Evolutionary conservation across 2,329 filamentous ascomycete species (phyloP).

Genomic region (Albifimbria verrucaria): DNA sequence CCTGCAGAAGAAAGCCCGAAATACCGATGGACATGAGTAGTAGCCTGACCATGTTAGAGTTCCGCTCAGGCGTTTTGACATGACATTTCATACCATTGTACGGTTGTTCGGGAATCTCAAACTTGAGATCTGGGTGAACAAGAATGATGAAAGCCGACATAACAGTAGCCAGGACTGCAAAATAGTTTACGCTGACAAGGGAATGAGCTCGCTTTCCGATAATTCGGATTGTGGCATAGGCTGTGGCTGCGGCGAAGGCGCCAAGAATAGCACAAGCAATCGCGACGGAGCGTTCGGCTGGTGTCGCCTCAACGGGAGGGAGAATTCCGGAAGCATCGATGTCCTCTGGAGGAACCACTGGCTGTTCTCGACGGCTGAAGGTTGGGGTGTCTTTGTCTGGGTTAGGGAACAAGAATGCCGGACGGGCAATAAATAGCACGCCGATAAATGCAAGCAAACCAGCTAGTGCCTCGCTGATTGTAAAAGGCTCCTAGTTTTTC

Average conservation of each 20-base stretch:
- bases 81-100: slow-evolving; percentile 30
- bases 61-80: too few species aligned
- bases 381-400: slow-evolving; percentile 9
- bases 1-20: slow-evolving; percentile 76
- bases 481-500: slow-evolving; percentile 62
- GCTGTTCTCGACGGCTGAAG: too few species aligned
- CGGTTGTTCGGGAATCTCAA: slow-evolving; percentile 28
- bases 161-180: slow-evolving; percentile 63
- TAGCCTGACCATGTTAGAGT: slow-evolving; percentile 41
- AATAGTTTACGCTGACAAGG: slow-evolving; percentile 76
- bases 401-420: slow-evolving; percentile 51
- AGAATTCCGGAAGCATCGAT: slow-evolving; percentile 18
- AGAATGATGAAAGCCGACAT: slow-evolving; percentile 61
- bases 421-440: slow-evolving; percentile 73
- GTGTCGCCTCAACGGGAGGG: slow-evolving; percentile 36
- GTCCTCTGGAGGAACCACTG: too few species aligned
- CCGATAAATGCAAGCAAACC: slow-evolving; percentile 67
- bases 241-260: slow-evolving; percentile 64
- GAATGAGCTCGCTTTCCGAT: slow-evolving; percentile 74
- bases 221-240: slow-evolving; percentile 70
- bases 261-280: slow-evolving; percentile 65
- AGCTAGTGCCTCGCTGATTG: slow-evolving; percentile 65
- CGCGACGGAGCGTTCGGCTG: slow-evolving; percentile 61
- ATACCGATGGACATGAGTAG: slow-evolving; percentile 61
- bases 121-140: slow-evolving; percentile 35